Conservation (phyloP, 2,329 filamentous ascomycete species). For the Paraphoma sp. region DNA sequence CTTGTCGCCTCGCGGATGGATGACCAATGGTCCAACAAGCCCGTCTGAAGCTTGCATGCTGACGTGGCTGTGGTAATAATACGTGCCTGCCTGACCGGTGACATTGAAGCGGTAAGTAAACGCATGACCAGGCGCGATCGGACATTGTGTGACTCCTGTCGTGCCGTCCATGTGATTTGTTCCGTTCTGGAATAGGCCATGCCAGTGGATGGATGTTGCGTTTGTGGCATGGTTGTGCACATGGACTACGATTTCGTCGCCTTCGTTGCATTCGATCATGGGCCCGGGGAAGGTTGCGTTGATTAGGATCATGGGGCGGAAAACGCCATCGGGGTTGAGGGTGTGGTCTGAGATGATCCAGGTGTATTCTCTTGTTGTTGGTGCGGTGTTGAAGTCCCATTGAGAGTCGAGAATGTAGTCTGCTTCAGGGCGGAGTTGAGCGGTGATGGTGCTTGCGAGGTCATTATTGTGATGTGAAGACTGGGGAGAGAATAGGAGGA, state of each 20-base stretch:
- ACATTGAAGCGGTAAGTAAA: conserved; percentile 43
- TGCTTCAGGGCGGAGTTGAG: conserved; percentile 29
- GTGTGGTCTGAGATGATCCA: conserved; percentile 67
- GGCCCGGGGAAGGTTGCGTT: conserved; percentile 51
- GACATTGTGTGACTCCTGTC: conserved; percentile 56
- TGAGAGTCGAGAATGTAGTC: conserved; percentile 60
- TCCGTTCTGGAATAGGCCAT: conserved; percentile 63
- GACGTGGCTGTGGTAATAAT: conserved; percentile 47
- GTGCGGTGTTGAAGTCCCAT: conserved; percentile 63
- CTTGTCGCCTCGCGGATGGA: conserved; percentile 42
- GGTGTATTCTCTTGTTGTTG: conserved; percentile 62
- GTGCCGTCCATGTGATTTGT: conserved; percentile 62
- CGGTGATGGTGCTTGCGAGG: neutral
- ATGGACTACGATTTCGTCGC: conserved; percentile 71
- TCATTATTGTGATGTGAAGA: neutral
- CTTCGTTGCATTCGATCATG: conserved; percentile 58
- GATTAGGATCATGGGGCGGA: conserved; percentile 50
- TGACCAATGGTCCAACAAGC: conserved; percentile 46
- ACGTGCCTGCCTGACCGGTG: conserved; percentile 45
- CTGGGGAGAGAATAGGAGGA: neutral
- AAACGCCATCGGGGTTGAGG: conserved; percentile 64
- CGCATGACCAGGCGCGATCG: conserved; percentile 60
- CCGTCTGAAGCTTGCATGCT: conserved; percentile 52
- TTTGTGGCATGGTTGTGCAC: conserved; percentile 62
- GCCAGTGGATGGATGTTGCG: conserved; percentile 68